These are phyloP conservation scores for Termitomyces eurrhizus DNA, from an alignment of 768 basidiomycete species.

Conservation along the genomic window DNA sequence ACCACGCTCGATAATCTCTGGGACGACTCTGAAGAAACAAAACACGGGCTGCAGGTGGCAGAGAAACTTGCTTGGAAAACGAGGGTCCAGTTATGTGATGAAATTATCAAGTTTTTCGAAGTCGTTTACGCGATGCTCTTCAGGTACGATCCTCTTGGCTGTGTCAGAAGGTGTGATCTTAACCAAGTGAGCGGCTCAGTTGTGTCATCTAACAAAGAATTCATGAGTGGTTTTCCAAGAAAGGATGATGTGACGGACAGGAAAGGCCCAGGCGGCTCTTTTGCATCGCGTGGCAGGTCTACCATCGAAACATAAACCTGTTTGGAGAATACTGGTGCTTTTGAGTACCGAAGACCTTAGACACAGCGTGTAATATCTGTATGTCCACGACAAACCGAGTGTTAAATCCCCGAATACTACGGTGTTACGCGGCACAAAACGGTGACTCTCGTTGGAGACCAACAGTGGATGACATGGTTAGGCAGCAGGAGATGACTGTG, in stretches of 20 bases:
- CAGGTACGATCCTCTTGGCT: constrained; percentile 47
- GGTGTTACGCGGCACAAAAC: no score
- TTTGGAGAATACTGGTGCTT: background rate
- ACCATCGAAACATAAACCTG: background rate
- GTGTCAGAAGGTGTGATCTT: constrained; percentile 53
- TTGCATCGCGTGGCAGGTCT: constrained; percentile 29
- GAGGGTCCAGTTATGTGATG: constrained; percentile 41
- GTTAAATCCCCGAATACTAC: no score
- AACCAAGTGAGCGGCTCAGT: constrained; percentile 25
- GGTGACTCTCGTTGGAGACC: no score
- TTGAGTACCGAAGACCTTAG: no score
- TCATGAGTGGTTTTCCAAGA: constrained; percentile 3
- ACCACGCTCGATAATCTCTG: constrained; percentile 37
- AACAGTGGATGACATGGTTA: no score
- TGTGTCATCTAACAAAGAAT: background rate
- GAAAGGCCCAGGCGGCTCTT: constrained; percentile 58
- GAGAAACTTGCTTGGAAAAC: constrained; percentile 44
- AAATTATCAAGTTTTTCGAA: constrained; percentile 52
- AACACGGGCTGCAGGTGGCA: constrained; percentile 60
- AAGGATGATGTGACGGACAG: constrained; percentile 57
- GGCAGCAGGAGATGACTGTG: no score
- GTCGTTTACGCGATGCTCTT: constrained; percentile 62
- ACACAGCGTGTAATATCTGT: no score
- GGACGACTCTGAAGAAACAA: constrained; percentile 56
- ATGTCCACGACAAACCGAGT: background rate